phyloP scores from a whole-genome alignment of 2,329 filamentous ascomycete genomes.

The Coniochaeta ligniaria region DNA sequence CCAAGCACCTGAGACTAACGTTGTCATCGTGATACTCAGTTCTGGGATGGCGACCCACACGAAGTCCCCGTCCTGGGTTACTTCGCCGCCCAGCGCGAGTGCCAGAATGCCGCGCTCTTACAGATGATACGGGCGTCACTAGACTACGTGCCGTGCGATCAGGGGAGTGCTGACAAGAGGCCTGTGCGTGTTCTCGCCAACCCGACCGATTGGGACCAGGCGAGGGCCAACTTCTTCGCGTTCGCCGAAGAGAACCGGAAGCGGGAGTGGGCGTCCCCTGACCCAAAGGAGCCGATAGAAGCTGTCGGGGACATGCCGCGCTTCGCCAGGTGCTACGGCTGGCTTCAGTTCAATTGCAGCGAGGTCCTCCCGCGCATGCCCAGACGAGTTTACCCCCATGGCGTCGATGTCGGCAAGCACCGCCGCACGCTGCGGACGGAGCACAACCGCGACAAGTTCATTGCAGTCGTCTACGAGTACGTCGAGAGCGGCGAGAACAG shows the following conservation, averaged over 20 bases:
- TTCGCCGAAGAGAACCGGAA: neutral
- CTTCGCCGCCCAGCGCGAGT: neutral
- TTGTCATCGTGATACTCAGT: neutral
- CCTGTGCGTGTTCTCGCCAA: neutral
- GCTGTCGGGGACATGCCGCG: neutral
- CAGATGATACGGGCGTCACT: neutral
- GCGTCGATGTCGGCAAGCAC: neutral
- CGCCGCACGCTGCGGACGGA: neutral
- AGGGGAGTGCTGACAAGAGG: neutral
- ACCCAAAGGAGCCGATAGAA: neutral
- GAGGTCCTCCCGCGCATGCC: neutral
- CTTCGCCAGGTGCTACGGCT: constrained; percentile 2
- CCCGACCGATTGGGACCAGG: neutral
- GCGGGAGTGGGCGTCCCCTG: neutral
- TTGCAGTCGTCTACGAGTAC: constrained; percentile 2
- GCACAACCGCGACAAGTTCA: neutral
- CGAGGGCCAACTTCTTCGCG: neutral
- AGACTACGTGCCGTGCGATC: neutral
- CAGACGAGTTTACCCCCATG: neutral
- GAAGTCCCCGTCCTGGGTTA: neutral
- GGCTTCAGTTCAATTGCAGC: neutral
- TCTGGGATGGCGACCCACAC: constrained; percentile 1
- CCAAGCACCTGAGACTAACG: too few species aligned
- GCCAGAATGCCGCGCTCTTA: neutral
- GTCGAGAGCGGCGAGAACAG: neutral